Evolutionary conservation across 495 filamentous ascomycete species (phyloP).

Genomic region (Aspergillus panamensis): DNA sequence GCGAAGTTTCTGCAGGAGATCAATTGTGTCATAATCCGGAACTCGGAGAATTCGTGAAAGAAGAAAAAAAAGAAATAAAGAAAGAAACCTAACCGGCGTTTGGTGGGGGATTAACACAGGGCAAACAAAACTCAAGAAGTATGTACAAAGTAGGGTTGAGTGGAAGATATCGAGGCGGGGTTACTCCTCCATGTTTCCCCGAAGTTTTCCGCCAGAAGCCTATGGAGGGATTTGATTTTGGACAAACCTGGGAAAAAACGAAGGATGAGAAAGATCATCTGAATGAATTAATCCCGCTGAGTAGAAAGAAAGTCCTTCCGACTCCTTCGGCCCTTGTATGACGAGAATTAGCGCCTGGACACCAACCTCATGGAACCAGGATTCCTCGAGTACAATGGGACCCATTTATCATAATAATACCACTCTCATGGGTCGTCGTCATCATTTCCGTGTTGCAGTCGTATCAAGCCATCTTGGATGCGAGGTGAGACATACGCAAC

Average conservation of each 20-base stretch:
- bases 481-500: neutral
- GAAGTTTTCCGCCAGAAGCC: too few species aligned
- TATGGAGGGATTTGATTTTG: neutral
- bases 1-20: conserved; percentile 25
- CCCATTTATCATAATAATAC: neutral
- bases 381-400: neutral
- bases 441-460: neutral
- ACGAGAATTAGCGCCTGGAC: neutral
- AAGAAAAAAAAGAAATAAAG: neutral
- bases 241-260: neutral
- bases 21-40: conserved; percentile 16
- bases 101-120: neutral
- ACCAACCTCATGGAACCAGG: neutral
- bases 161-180: neutral
- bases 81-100: too few species aligned
- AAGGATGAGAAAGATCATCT: neutral
- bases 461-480: neutral
- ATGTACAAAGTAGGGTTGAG: neutral
- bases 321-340: neutral
- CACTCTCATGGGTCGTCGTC: neutral
- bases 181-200: neutral
- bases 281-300: neutral
- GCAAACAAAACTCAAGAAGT: neutral
- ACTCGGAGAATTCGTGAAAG: neutral
- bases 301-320: neutral